Base-by-base conservation (phyloP, 345 rosid genomes). In the Boechera stricta region DNA sequence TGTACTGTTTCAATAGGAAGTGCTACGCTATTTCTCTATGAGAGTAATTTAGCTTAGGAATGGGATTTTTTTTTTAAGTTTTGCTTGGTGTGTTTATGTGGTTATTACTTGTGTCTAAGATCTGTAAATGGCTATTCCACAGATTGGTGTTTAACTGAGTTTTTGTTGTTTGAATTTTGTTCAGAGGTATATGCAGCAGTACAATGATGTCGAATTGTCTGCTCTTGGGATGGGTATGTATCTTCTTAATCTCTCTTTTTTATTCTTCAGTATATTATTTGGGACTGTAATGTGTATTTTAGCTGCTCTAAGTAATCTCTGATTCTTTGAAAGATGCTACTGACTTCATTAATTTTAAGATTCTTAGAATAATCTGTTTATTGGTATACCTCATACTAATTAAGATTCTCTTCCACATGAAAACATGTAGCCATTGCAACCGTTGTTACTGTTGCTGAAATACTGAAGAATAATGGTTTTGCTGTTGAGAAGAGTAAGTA, bases 131-230 rank as follows among this genome's bases (percentile, higher is more conserved):
- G 39, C 12, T 55, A 38, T 52, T 39, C 0, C 74, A 59, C 10
- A 29, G 13, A 13, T 65, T 57, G 49, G 58, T 72, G 58, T 72
- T 1, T 29, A 65, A 39, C 38, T 49, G 44, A 52, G 41, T 66
- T 61, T 57, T 67, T 29, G 29, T 44, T 45, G 11, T 33, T 62
- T 21, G 57, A 31, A 32, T 59, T 68, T 52, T 51, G 8, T 84
- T 79, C 88, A 93, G 97, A 89, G 96, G 80, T 91, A 89, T 73
- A 91, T 93, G 98, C 98, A 93, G 81, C 98, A 91, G 77, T 76
- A 84, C 89, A 80, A 75, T 66, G 96, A 91, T 79, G 92, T 93
- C 61, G 96, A 90, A 73, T 86, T 93, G 16, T 91, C 97, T 67
- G 96, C 97, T 1, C 95, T 91, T 54, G 97, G 97, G 51, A 93